Evolutionary conservation across 1,284 basidiomycete genomes (phyloP), one percentile per base, ranked within the genome.

Genomic region (Somion occarium): DNA sequence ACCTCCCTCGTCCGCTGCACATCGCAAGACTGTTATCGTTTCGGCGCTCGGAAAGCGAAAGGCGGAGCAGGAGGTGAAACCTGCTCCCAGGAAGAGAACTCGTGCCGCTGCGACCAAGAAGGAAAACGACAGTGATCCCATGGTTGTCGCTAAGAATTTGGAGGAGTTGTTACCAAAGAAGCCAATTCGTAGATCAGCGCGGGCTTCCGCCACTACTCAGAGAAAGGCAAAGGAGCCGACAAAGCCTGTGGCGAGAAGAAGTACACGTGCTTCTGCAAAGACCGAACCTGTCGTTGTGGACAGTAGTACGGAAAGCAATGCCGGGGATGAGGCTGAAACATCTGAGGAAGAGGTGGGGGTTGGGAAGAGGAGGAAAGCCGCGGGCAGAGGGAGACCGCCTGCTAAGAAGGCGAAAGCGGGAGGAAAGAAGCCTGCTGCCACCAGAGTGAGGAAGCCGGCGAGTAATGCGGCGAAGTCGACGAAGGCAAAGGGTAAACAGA

Each of bases 261-360:
- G 5, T 23, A 22, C 46, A 5, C 30, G 46, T 3, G 19, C 34
- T 4, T 5, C 44, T 13, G n/a, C 30, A 23, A 2, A 22, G 24
- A 45, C 27, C 11, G 24, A 41, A 12, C 26, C 41, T 5, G 42
- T 11, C 42, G 43, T 20, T 38, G 44, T n/a, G 41, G 49, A 11
- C 43, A 42, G 3, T 38, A 27, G 15, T 44, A 26, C 25, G 12
- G 38, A 11, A 38, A 45, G 49, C 12, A 54, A 53, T 4, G 30
- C 48, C 13, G 53, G 54, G 25, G 54, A 53, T 11, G 58, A 59
- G 18, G 34, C 38, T 18, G 55, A 52, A n/a, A 44, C 45, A n/a
- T 48, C 50, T 2, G 53, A 55, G 3, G 26, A 19, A 13, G 54
- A 56, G 26, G 52, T 48, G 26, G 30, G 46, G n/a, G 43, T 23